Conservation (phyloP, 768 basidiomycete species). For the Leccinum subtestaceum region DNA sequence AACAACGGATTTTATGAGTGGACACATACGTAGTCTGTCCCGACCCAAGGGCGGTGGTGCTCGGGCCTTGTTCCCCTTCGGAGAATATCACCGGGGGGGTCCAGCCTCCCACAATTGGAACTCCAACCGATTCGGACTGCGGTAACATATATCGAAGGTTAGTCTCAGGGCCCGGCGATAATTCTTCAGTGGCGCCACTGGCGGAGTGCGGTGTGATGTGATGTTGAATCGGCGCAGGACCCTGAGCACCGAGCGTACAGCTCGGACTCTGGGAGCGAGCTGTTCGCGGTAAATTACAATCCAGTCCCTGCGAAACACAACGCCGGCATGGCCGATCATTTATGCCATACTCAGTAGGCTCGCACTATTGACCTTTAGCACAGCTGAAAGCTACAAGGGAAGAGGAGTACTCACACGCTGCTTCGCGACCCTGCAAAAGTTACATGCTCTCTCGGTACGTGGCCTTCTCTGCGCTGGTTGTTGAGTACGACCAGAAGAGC, state of each 20-base stretch:
- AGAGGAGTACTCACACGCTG: conserved; percentile 15
- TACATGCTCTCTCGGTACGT: conserved; percentile 18
- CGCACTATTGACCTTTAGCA: conserved; percentile 19
- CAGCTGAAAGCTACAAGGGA: not conserved
- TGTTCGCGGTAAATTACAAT: conserved; percentile 13
- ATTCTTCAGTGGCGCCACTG: conserved; percentile 9
- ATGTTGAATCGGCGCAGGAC: conserved; percentile 4
- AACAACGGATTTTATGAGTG: not conserved
- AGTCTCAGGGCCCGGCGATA: conserved; percentile 1
- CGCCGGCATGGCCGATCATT: conserved; percentile 22
- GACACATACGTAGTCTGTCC: conserved; percentile 14
- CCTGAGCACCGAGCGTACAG: conserved; percentile 10
- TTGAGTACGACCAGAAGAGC: conserved; percentile 5
- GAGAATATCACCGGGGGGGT: not conserved
- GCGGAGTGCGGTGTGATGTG: not conserved
- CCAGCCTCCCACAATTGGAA: conserved; percentile 3
- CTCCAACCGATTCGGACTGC: conserved; percentile 2
- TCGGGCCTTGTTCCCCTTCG: conserved; percentile 8
- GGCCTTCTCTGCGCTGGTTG: conserved; percentile 13
- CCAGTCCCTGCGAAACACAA: conserved; percentile 13
- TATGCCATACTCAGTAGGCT: conserved; percentile 13
- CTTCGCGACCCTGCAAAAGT: conserved; percentile 18
- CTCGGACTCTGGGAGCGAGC: conserved; percentile 25
- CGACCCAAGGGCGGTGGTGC: not conserved
- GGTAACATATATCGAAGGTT: conserved; percentile 5